Evolutionary conservation across 1,284 basidiomycete genomes (phyloP), one percentile per base, ranked within the genome.

Genomic region (Singerocomus rubriflavus): DNA sequence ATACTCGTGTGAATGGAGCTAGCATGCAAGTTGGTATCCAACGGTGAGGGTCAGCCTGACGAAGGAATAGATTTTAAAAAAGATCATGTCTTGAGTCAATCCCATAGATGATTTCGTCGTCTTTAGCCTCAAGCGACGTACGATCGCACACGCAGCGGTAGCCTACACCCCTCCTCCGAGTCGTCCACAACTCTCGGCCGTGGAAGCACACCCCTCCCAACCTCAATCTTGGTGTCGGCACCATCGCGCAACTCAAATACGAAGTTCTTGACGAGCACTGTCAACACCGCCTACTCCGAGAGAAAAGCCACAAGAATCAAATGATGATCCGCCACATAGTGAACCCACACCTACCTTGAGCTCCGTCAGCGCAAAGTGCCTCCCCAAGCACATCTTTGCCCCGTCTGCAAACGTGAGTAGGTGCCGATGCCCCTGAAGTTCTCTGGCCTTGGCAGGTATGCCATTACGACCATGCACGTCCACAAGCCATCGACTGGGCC

Each of bases 321-420:
- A 13, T 3, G 1, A 21, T 21, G 21, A 21, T 4, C 17, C 10
- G 16, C 14, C 9, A 1, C 6, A 10, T 8, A 5, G 9, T 2
- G 8, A 5, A 3, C 5, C 10, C 3, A 36, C 57, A 6, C 29
- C 21, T 4, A 77, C 79, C 73, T 81, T 81, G 60, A 80, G 71
- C 54, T 77, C 75, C 0, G 68, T 59, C 11, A 75, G 46, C 0
- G 73, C 73, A 46, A 76, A 75, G 5, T 59, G 57, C 46, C 69
- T 70, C 5, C 76, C 76, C 27, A 77, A 57, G 53, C 75, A 78
- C 12, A 56, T 68, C 44, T 73, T 62, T 10, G 70, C 70, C 0
- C 75, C 74, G 34, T 75, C 71, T 3, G 56, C 54, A 43, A 76
- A 76, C 1, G 72, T 73, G 25, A 76, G 57, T 33, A 76, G 41